Evolutionary conservation across 805 yeast genomes (phyloP).

Genomic region (Candida chauliodis): DNA sequence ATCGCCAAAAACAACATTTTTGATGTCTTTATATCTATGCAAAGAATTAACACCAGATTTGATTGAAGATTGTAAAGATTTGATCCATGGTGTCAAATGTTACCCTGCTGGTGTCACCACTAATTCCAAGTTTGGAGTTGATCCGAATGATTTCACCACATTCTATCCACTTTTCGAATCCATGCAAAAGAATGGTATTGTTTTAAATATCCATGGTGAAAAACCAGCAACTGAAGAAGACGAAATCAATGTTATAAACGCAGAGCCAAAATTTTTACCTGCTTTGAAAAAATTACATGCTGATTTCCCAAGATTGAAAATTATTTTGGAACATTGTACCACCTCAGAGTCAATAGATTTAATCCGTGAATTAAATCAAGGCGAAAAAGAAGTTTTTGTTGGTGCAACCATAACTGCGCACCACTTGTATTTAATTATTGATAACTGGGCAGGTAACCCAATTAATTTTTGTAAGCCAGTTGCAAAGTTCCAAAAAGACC

Average conservation of each 20-base stretch:
- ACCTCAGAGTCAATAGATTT: conserved; percentile 83
- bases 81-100: conserved; percentile 86
- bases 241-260: conserved; percentile 86
- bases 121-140: conserved; percentile 87
- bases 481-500: conserved; percentile 86
- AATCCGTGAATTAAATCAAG: conserved; percentile 53
- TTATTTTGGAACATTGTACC: conserved; percentile 93
- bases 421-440: conserved; percentile 83
- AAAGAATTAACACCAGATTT: conserved; percentile 81
- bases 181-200: conserved; percentile 73
- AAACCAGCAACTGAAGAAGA: conserved; percentile 59
- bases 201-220: conserved; percentile 93
- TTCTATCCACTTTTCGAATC: conserved; percentile 90
- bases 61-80: conserved; percentile 67
- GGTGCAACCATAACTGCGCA: conserved; percentile 96
- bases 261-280: conserved; percentile 90
- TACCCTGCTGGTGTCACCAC: conserved; percentile 99
- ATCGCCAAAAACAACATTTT: conserved; percentile 79
- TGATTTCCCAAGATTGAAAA: conserved; percentile 83
- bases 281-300: conserved; percentile 73
- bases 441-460: conserved; percentile 96
- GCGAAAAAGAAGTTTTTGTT: conserved; percentile 47
- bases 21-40: conserved; percentile 86
- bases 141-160: conserved; percentile 82
- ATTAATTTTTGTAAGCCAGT: conserved; percentile 96